phyloP scores from a whole-genome alignment of 2,329 filamentous ascomycete genomes.

The Sclerotinia nivalis region DNA sequence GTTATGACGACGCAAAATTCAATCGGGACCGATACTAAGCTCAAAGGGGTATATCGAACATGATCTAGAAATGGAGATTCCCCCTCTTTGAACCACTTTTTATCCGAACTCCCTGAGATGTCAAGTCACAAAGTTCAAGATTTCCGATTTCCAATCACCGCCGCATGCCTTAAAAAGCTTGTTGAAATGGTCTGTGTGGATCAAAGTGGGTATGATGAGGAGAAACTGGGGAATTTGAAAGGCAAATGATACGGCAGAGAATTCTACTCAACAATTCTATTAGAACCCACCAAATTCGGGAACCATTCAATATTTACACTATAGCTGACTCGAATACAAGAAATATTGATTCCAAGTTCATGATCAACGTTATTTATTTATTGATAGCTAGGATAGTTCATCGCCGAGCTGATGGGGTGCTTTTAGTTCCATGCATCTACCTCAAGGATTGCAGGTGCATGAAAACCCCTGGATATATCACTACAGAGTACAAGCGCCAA shows the following conservation, averaged over 20 bases:
- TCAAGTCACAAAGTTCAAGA: neutral
- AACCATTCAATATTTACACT: neutral
- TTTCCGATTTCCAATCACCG: neutral
- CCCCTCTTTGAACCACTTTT: constrained; percentile 2
- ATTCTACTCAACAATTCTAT: neutral
- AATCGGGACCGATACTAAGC: neutral
- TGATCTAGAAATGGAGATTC: neutral
- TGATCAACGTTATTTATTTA: neutral
- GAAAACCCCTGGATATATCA: neutral
- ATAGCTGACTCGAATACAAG: neutral
- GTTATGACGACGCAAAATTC: neutral
- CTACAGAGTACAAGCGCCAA: neutral
- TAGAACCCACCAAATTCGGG: neutral
- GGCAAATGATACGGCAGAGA: neutral
- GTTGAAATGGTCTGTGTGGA: neutral
- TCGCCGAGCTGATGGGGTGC: constrained; percentile 1
- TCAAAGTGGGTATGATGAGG: neutral
- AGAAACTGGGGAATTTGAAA: constrained; percentile 6
- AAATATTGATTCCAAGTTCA: neutral
- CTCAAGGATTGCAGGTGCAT: neutral
- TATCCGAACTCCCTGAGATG: neutral
- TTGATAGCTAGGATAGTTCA: neutral
- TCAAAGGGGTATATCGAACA: neutral
- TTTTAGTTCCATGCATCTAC: neutral
- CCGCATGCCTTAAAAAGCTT: too few relatives aligned